phyloP scores from a whole-genome alignment of 2,329 filamentous ascomycete species.

The Fusarium sp. region DNA sequence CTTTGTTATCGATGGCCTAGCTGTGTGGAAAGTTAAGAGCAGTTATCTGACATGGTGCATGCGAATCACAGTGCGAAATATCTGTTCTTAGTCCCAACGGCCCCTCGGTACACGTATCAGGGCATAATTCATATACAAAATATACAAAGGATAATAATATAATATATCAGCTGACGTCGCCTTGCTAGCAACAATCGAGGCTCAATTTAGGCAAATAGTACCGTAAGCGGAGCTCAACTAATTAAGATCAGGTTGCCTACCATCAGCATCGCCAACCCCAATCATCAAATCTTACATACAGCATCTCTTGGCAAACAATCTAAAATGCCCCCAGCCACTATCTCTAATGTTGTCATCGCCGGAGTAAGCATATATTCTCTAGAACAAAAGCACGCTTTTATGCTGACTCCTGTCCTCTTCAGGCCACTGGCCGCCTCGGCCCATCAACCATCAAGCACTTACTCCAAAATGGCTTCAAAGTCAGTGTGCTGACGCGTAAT shows the following conservation, averaged over 20 bases:
- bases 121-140: no score
- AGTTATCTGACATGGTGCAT: no score
- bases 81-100: no score
- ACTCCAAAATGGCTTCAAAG: background rate
- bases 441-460: background rate
- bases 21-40: no score
- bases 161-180: background rate
- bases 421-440: conserved; percentile 18
- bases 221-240: background rate
- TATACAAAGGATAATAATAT: no score
- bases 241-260: background rate
- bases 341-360: background rate
- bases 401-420: accelerated
- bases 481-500: conserved; percentile 12
- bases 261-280: no score
- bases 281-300: accelerated
- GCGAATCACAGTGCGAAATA: no score
- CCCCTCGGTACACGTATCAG: no score
- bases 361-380: background rate
- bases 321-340: background rate
- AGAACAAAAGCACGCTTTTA: accelerated
- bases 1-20: no score
- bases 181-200: background rate
- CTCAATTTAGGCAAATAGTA: background rate
- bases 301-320: accelerated